These are phyloP conservation scores for Aspergillus alliaceus DNA, from an alignment of 2,329 filamentous ascomycete genomes.

Conservation along the genomic window DNA sequence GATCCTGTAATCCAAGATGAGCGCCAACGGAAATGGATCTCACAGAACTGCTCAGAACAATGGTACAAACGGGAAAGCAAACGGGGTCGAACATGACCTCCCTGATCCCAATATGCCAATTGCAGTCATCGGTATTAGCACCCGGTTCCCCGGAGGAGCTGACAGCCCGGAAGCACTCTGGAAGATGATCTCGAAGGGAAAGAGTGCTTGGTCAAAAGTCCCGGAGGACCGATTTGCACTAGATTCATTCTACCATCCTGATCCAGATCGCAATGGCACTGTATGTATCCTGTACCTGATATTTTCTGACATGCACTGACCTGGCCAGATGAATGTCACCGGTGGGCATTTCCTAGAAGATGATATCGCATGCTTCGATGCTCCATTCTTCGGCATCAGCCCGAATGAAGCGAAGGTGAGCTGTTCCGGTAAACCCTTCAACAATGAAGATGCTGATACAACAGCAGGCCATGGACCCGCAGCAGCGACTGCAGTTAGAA, in stretches of 20 bases:
- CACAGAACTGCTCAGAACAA: background rate
- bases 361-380: constrained; percentile 27
- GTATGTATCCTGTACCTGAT: too few relatives aligned
- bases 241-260: background rate
- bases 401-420: constrained; percentile 20
- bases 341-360: constrained; percentile 29
- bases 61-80: background rate
- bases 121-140: background rate
- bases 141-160: background rate
- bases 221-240: background rate
- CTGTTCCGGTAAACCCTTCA: too few relatives aligned
- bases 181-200: background rate
- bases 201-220: background rate
- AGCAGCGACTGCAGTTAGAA: constrained; percentile 27
- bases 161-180: background rate
- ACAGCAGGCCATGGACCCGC: constrained; percentile 25
- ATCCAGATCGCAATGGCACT: background rate
- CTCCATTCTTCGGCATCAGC: constrained; percentile 27
- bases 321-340: background rate
- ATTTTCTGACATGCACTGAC: too few relatives aligned
- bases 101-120: background rate
- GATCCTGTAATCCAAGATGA: background rate
- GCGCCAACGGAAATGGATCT: background rate
- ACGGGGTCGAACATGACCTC: background rate
- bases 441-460: too few relatives aligned